Conservation (phyloP, 2,329 filamentous ascomycete genomes). For the Emydomyces testavorans region DNA sequence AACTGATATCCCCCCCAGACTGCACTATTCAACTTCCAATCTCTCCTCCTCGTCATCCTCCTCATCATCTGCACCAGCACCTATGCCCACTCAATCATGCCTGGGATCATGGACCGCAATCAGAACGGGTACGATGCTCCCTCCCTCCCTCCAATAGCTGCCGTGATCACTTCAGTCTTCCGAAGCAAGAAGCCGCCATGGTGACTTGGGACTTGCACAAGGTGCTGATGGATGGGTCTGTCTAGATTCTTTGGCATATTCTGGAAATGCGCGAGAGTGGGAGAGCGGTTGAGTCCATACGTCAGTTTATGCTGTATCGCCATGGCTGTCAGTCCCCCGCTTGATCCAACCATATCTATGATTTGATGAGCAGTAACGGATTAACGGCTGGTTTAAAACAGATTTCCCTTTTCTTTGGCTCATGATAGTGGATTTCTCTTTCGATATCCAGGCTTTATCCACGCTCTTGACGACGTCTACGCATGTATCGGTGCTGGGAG, state of each 20-base stretch:
- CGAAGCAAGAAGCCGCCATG: not conserved
- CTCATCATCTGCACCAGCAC: constrained; percentile 92
- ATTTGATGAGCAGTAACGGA: not conserved
- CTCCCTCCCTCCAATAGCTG: not conserved
- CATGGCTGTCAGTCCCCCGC: constrained; percentile 61
- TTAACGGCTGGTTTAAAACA: not conserved
- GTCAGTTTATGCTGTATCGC: constrained; percentile 84
- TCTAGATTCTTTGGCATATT: constrained; percentile 68
- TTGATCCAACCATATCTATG: not conserved
- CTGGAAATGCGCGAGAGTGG: constrained; percentile 90
- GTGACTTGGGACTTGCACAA: constrained; percentile 6
- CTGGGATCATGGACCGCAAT: constrained; percentile 80
- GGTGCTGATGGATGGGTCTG: constrained; percentile 5
- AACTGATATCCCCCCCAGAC: constrained; percentile 48
- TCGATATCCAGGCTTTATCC: not conserved
- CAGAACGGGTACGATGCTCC: constrained; percentile 74
- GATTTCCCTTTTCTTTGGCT: constrained; percentile 18
- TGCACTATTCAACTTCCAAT: constrained; percentile 98
- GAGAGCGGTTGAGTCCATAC: constrained; percentile 87
- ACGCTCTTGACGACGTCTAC: not conserved
- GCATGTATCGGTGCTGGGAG: constrained; percentile 3
- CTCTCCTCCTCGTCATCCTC: constrained; percentile 83
- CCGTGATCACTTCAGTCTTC: not conserved
- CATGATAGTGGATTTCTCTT: constrained; percentile 13
- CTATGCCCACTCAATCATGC: constrained; percentile 83